Conservation (phyloP, 495 filamentous ascomycete species). For the Aspergillus diversus region DNA sequence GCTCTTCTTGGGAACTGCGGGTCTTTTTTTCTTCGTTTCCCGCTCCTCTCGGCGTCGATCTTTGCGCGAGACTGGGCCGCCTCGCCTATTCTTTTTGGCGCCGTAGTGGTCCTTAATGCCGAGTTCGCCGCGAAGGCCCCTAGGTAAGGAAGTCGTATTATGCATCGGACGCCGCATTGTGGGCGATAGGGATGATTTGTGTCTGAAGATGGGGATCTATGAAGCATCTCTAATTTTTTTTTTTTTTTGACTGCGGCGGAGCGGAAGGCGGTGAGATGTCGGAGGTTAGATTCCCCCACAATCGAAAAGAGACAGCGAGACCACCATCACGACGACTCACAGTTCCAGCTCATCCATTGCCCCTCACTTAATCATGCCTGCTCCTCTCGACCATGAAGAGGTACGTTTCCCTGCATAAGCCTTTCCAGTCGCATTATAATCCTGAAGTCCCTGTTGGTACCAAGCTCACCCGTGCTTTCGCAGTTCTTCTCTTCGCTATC, state of each 20-base stretch:
- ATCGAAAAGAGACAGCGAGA: conserved; percentile 1
- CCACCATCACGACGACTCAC: not conserved
- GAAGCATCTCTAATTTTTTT: conserved; percentile 15
- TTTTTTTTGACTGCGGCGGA: conserved; percentile 34
- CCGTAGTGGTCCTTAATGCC: conserved; percentile 50
- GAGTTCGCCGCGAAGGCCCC: conserved; percentile 60
- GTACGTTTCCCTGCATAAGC: conserved; percentile 42
- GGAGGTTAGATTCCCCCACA: conserved; percentile 15
- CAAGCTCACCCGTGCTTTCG: conserved; percentile 21
- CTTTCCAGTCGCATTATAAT: too few relatives aligned
- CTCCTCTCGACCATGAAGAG: conserved; percentile 74
- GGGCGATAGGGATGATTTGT: not conserved
- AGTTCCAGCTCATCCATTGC: not conserved
- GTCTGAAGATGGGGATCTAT: too few relatives aligned
- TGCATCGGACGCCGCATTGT: conserved; percentile 49
- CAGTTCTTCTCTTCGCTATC: conserved; percentile 88
- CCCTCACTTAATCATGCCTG: conserved; percentile 44
- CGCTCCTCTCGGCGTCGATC: conserved; percentile 63
- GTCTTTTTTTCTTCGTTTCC: conserved; percentile 54
- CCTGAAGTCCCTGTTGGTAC: conserved; percentile 14
- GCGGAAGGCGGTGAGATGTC: conserved; percentile 25
- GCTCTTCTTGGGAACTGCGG: conserved; percentile 26
- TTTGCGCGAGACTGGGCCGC: conserved; percentile 55
- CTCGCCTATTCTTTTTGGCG: conserved; percentile 44
- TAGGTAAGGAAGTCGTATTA: conserved; percentile 67